phyloP scores from a whole-genome alignment of 192 early-diverging fungal genomes.

The Podila verticillata region DNA sequence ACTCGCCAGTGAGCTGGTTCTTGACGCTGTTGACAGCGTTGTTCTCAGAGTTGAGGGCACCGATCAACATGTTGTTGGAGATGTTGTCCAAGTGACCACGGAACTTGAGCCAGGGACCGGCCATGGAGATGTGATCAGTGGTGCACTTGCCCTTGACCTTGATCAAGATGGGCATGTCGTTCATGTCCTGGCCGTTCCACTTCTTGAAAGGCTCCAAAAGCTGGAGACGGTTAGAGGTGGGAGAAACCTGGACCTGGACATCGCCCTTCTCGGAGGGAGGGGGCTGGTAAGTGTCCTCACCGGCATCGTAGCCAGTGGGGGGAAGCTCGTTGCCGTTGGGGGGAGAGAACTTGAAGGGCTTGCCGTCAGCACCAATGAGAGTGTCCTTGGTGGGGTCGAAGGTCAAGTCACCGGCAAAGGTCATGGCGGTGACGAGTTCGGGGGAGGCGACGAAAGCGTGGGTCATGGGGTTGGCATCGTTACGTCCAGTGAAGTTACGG shows the following conservation, averaged over 20 bases:
- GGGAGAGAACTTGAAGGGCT: conserved; percentile 91
- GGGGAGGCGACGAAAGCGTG: conserved; percentile 97
- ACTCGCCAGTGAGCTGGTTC: conserved; percentile 78
- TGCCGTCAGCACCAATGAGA: conserved; percentile 86
- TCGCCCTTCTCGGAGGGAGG: conserved; percentile 84
- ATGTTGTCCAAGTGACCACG: conserved; percentile 99
- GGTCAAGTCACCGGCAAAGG: conserved; percentile 90
- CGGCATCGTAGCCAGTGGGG: conserved; percentile 92
- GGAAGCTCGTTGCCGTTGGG: conserved; percentile 93
- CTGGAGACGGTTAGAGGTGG: conserved; percentile 92
- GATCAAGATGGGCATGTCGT: conserved; percentile 87
- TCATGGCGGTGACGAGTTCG: conserved; percentile 95
- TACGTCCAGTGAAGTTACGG: conserved; percentile 99
- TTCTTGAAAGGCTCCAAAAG: conserved; percentile 77
- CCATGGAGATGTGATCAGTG: conserved; percentile 98
- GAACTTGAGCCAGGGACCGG: conserved; percentile 93
- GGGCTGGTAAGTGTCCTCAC: conserved; percentile 94
- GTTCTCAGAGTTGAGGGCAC: conserved; percentile 92
- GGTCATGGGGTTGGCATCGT: conserved; percentile 97
- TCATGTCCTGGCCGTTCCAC: conserved; percentile 92
- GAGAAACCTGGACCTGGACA: conserved; percentile 81
- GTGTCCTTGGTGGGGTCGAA: conserved; percentile 97
- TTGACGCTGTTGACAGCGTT: conserved; percentile 79
- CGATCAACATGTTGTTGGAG: conserved; percentile 99
- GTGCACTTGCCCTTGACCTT: conserved; percentile 99